phyloP scores from a whole-genome alignment of 768 basidiomycete species.

The Leccinum longicurvipes region DNA sequence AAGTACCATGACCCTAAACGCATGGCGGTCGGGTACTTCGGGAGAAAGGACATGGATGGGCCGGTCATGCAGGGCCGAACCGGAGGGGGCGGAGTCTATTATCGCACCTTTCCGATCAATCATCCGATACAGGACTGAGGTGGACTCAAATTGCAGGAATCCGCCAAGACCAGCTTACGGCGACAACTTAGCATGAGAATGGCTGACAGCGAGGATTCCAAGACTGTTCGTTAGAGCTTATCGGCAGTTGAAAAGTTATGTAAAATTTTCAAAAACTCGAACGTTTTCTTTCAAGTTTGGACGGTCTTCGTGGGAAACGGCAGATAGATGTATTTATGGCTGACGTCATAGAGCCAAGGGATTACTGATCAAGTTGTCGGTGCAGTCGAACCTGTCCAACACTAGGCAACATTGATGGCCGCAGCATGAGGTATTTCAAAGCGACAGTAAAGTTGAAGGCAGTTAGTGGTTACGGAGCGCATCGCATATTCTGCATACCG shows the following conservation, averaged over 20 bases:
- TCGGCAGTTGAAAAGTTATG: too few species aligned
- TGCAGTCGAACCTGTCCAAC: conserved; percentile 6
- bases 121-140: too few species aligned
- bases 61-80: neutral
- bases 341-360: neutral
- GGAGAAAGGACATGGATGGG: neutral
- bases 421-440: conserved; percentile 57
- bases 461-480: conserved; percentile 38
- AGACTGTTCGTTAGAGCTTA: too few species aligned
- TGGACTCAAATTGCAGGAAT: too few species aligned
- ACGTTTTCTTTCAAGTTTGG: neutral
- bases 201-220: too few species aligned
- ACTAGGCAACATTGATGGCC: conserved; percentile 53
- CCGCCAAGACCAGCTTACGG: neutral
- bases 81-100: neutral
- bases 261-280: neutral
- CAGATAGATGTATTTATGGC: neutral
- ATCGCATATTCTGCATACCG: neutral
- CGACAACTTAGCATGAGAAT: too few species aligned
- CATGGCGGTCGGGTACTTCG: conserved; percentile 37
- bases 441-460: conserved; percentile 57
- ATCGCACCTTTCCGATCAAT: neutral
- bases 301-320: neutral
- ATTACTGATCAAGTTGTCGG: neutral
- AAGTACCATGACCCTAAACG: conserved; percentile 29